phyloP scores from a whole-genome alignment of 1,284 basidiomycete genomes.

The Moesziomyces aphidis region DNA sequence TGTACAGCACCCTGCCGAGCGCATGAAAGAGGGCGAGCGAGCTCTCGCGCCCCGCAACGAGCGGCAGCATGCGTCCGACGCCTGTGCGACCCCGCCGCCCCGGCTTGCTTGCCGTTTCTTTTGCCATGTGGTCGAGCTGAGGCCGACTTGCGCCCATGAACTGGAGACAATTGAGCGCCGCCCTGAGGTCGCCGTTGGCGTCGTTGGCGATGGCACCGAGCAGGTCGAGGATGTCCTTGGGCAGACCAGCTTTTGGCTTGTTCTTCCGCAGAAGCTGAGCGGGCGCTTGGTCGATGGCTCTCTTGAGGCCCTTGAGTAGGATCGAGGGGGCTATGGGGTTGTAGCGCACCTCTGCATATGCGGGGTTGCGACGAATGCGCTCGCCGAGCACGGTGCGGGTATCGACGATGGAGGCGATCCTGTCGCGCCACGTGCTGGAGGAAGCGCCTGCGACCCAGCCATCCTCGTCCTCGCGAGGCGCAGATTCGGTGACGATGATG shows the following conservation, averaged over 20 bases:
- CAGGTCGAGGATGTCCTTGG: conserved; percentile 16
- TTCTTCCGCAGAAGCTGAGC: neutral
- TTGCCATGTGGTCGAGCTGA: conserved; percentile 7
- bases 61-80: conserved; percentile 17
- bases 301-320: conserved; percentile 80
- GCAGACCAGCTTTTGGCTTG: too few species aligned
- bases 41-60: conserved; percentile 75
- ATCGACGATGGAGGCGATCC: conserved; percentile 71
- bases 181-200: conserved; percentile 88
- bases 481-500: conserved; percentile 83
- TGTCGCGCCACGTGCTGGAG: conserved; percentile 70
- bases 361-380: conserved; percentile 74
- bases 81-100: neutral
- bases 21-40: conserved; percentile 90
- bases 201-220: conserved; percentile 75
- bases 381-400: conserved; percentile 77
- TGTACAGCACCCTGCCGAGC: conserved; percentile 92
- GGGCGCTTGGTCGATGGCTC: conserved; percentile 13
- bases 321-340: conserved; percentile 90
- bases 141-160: conserved; percentile 72
- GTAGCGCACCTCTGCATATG: conserved; percentile 84
- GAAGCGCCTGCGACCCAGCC: conserved; percentile 72
- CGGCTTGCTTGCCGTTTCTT: neutral
- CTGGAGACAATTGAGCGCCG: conserved; percentile 90
- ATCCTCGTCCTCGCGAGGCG: conserved; percentile 70